Base-by-base conservation (phyloP, 495 filamentous ascomycete genomes). In the Talaromyces stipitatus region DNA sequence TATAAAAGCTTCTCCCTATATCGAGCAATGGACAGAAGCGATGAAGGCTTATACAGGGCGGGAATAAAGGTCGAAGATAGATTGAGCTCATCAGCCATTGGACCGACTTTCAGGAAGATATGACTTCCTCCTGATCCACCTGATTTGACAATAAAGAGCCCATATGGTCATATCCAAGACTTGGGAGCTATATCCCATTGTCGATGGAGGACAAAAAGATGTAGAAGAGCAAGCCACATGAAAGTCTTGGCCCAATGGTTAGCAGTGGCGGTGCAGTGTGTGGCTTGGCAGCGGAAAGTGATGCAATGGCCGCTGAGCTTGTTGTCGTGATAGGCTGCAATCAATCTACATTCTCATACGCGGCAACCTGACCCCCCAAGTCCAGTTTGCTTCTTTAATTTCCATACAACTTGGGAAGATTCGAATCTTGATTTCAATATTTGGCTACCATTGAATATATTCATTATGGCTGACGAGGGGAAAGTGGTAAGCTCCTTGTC, bases 1-100 rank as follows among this genome's bases (percentile, higher is more conserved):
- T 91, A 91, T 4, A 91, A 75, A n/a, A 95, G 72, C 55, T 77
- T 80, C 53, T 90, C 74, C 56, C 82, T 82, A 65, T 92, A 86
- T 55, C 83, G 82, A 55, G 90, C 79, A 61, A 95, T 95, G 27
- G 90, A 89, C 12, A 95, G 75, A 22, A 92, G 73, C 36, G 83
- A 79, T 36, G 89, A 75, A 29, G 90, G 87, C 52, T 90, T 92
- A 71, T 92, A 86, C 53, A 92, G 71, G 24, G 87, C 80, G 48
- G 87, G 85, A 52, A 91, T 89, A 62, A 90, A 91, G 16, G 73
- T 76, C 5, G 81, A 73, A 22, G 80, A 75, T 12, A 90, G 72
- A 54, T 87, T 83, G 59, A 72, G 56, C 26, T 78, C 75, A n/a
- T 72, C 72, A 60, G 67, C 64, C 74, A 76, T 78, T 60, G 61